Base-by-base conservation (phyloP, 1,284 basidiomycete species). In the Pterulicium gracile region DNA sequence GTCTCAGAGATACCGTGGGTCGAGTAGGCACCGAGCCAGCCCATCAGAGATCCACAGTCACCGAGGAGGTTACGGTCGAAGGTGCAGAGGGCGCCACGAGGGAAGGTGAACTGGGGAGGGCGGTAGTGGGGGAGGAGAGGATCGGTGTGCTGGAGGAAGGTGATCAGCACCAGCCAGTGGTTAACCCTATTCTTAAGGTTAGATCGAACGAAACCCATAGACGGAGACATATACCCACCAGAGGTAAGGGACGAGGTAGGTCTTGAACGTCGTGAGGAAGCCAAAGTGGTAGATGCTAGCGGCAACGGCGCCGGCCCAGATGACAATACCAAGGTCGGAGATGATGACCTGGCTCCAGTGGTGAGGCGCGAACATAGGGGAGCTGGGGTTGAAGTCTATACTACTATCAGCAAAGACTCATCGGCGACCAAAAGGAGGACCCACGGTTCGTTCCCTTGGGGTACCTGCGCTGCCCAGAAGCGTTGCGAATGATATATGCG, bases 131-230 rank as follows among this genome's bases (percentile, higher is more conserved):
- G 93, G 23, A 98, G 75, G 39, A 87, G 63, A 17, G 93, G 91
- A 69, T 98, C 95, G 57, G 95, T 97, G 75, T 98, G 96, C 69
- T 98, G 96, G 51, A 98, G 76, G 83, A 89, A 94, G 22, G 90
- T 93, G 69, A 94, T 92, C 55, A 89, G 61, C 50, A 95, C 88
- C 47, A 95, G 75, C 89, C 90, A 94, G 73, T 89, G 85, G 69
- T 88, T 88, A 42, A 85, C 70, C 77, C 72, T 77, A 42, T 45
- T 18, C 43, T 34, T 22, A 12, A 41, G 2, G 12, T n/a, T 12
- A 17, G 2, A 13, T 17, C 19, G 18, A 17, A 17, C 17, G 27
- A 18, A 21, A 24, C 4, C 53, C 70, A 47, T 52, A 88, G 39
- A 10, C 17, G 18, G 18, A 19, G 21, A 24, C 5, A n/a, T n/a